Base-by-base conservation (phyloP, 305 asterid genomes). In the Withania somnifera region DNA sequence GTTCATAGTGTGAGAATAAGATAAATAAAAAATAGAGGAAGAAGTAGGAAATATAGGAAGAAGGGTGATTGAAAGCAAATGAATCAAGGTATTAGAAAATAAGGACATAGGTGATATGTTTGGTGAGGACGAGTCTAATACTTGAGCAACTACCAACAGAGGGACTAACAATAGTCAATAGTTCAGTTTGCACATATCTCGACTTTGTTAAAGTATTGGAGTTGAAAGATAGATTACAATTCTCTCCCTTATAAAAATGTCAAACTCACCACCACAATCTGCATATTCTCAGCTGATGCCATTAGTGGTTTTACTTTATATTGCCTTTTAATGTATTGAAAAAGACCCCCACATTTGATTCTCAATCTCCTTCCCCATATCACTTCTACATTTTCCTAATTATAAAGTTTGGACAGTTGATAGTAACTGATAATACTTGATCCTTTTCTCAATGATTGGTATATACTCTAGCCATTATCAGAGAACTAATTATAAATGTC, bases 301-400 rank as follows among this genome's bases (percentile, higher is more conserved):
- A 47, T 26, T 73, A 47, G 24, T 47, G 40, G 9, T 45, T 73
- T 50, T 19, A 50, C 15, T 45, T 61, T 58, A 58, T 24, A 22
- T 24, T 58, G 32, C 64, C 11, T 54, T 36, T 69, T 69, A 69
- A 42, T 47, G 17, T 75, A 47, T 15, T 54, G 87, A 87, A 61
- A 85, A 85, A 50, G 86, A 86, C 85, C 68, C 83, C 84, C 92
- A 88, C 91, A 91, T 89, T 84, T 79, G 82, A 84, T 86, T 82
- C 86, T 86, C 61, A 22, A 83, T 47, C 63, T 47, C 60, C 5
- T 26, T 75, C 22, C 53, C 76, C 83, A 79, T 78, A 58, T 38
- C 73, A 68, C 79, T 60, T 87, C 79, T 67, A 64, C 68, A 19
- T 80, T 26, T 52, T 69, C 32, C 61, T 52, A 38, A 51, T 61